Evolutionary conservation across 495 filamentous ascomycete species (phyloP).

Genomic region (Penicillium nucicola): DNA sequence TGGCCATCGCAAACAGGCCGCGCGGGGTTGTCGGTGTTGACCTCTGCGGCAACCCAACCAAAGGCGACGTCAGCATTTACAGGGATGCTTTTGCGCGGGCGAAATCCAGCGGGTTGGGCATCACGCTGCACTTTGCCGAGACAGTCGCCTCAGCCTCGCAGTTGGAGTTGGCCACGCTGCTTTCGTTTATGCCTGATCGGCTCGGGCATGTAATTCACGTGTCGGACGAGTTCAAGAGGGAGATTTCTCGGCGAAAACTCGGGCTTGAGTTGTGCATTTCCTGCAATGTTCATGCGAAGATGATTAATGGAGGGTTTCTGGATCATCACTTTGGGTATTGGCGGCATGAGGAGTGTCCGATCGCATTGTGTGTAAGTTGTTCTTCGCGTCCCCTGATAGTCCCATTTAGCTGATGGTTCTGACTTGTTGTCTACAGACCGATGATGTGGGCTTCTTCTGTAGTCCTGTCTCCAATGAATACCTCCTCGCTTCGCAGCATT

Average conservation of each 20-base stretch:
- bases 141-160: slow-evolving; percentile 46
- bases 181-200: slow-evolving; percentile 64
- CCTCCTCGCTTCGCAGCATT: slow-evolving; percentile 67
- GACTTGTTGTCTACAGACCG: slow-evolving; percentile 54
- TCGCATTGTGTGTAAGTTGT: slow-evolving; percentile 57
- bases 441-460: slow-evolving; percentile 83
- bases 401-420: too few species aligned
- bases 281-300: slow-evolving; percentile 75
- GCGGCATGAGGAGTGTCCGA: slow-evolving; percentile 49
- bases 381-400: too few species aligned
- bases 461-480: slow-evolving; percentile 81
- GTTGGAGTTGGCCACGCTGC: slow-evolving; percentile 57
- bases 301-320: slow-evolving; percentile 64
- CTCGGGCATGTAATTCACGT: slow-evolving; percentile 81
- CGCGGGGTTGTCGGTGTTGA: slow-evolving; percentile 73
- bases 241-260: slow-evolving; percentile 51
- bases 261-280: slow-evolving; percentile 76
- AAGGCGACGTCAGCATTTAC: slow-evolving; percentile 57
- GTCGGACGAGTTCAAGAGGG: slow-evolving; percentile 49
- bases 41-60: slow-evolving; percentile 73
- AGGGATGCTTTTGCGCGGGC: slow-evolving; percentile 55
- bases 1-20: slow-evolving; percentile 53
- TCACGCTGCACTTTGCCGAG: slow-evolving; percentile 83
- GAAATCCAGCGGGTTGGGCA: slow-evolving; percentile 46
- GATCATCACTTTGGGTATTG: slow-evolving; percentile 75